Evolutionary conservation across 192 early-diverging fungal genomes (phyloP).

Genomic region (Thamnidium elegans): DNA sequence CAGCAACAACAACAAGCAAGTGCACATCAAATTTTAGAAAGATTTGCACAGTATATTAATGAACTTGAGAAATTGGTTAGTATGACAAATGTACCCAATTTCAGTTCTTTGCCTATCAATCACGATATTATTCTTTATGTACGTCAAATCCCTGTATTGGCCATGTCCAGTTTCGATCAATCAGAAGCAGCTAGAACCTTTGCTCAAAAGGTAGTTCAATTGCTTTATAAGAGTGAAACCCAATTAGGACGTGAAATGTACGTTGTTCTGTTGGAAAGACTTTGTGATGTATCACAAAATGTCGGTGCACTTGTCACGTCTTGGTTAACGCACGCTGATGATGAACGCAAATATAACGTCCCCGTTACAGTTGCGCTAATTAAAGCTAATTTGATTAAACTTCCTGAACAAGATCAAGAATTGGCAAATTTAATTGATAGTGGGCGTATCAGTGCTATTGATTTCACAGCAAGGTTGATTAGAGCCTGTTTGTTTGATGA

Average conservation of each 20-base stretch:
- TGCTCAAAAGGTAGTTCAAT: conserved; percentile 84
- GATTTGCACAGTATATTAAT: conserved; percentile 58
- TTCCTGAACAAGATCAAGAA: conserved; percentile 84
- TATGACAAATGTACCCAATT: conserved; percentile 46
- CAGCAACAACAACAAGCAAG: conserved; percentile 10
- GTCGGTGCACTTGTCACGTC: conserved; percentile 81
- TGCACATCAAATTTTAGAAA: conserved; percentile 58
- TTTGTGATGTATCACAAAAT: conserved; percentile 82
- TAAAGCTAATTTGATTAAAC: conserved; percentile 70
- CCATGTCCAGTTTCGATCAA: conserved; percentile 62
- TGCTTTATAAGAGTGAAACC: conserved; percentile 78
- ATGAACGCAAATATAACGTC: conserved; percentile 93
- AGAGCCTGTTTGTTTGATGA: conserved; percentile 65
- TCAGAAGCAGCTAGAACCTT: conserved; percentile 84
- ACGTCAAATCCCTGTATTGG: conserved; percentile 73
- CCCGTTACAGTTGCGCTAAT: conserved; percentile 80
- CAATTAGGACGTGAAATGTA: conserved; percentile 78
- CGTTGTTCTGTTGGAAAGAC: conserved; percentile 73
- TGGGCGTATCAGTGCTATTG: conserved; percentile 64
- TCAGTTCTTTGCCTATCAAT: conserved; percentile 69
- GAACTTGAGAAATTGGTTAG: conserved; percentile 80
- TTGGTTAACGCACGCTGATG: conserved; percentile 93
- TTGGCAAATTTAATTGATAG: conserved; percentile 83
- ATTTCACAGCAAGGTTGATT: conserved; percentile 77
- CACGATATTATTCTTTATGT: conserved; percentile 75